These are phyloP conservation scores for Chlorella variabilis DNA, from an alignment of 163 green algal species.

Conservation along the genomic window DNA sequence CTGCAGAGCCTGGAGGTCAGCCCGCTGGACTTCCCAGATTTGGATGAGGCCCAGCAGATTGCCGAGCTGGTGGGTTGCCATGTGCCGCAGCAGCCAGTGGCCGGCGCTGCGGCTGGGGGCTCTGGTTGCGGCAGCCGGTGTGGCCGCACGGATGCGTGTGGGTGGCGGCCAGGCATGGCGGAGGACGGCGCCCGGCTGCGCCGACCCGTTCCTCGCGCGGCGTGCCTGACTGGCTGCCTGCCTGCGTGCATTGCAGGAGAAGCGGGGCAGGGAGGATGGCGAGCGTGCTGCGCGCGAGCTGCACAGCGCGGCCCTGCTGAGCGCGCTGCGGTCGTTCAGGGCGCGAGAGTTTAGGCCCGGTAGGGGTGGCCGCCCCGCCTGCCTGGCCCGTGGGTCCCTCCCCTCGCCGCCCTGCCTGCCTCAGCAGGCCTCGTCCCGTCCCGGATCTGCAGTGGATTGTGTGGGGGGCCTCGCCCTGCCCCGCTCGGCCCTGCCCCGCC, in stretches of 20 bases:
- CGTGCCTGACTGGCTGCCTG: not conserved
- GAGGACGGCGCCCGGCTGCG: too few species aligned
- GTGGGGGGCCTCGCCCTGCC: too few species aligned
- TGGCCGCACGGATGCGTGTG: too few species aligned
- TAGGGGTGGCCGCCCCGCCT: not conserved
- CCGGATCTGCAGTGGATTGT: too few species aligned
- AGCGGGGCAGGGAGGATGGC: not conserved
- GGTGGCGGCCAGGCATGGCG: too few species aligned
- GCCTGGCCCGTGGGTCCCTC: not conserved
- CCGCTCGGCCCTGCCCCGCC: too few species aligned
- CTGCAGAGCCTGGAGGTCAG: not conserved
- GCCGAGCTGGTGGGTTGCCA: not conserved
- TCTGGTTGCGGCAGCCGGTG: too few species aligned
- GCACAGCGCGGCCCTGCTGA: constrained; percentile 3
- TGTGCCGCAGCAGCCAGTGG: too few species aligned
- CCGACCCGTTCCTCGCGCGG: too few species aligned
- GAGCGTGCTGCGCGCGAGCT: constrained; percentile 1
- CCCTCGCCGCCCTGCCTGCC: not conserved
- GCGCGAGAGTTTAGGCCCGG: not conserved
- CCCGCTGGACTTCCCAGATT: constrained; percentile 16
- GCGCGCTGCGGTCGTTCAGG: constrained; percentile 24
- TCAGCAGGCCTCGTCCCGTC: too few species aligned
- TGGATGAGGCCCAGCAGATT: constrained; percentile 15
- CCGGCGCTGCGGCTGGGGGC: not conserved
- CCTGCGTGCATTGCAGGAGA: constrained; percentile 14